Evolutionary conservation across 768 basidiomycete genomes (phyloP).

Genomic region (Naematelia aurantialba): DNA sequence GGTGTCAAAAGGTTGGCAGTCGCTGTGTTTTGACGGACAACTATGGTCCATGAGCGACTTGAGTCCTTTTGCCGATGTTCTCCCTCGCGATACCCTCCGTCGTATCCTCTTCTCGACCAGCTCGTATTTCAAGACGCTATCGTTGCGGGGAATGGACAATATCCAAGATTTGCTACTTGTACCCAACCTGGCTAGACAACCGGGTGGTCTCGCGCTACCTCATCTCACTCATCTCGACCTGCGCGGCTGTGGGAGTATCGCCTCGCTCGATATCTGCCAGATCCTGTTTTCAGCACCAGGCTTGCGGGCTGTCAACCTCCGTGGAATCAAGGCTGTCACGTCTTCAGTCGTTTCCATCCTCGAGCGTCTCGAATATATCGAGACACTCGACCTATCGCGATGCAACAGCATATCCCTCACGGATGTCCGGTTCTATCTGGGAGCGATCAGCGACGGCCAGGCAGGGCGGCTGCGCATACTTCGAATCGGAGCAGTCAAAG

Average conservation of each 20-base stretch:
- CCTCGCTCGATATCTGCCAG: conserved; percentile 64
- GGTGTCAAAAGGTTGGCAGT: conserved; percentile 36
- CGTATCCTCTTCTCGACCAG: conserved; percentile 16
- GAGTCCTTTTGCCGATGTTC: conserved; percentile 10
- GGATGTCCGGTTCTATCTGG: conserved; percentile 35
- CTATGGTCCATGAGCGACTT: conserved; percentile 31
- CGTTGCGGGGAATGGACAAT: conserved; percentile 25
- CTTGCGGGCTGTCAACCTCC: conserved; percentile 61
- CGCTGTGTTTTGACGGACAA: conserved; percentile 40
- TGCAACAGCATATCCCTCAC: conserved; percentile 63
- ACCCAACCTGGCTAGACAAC: background rate
- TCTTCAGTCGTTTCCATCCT: conserved; percentile 72
- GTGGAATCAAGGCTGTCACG: conserved; percentile 66
- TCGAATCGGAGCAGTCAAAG: conserved; percentile 64
- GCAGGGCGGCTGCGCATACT: conserved; percentile 58
- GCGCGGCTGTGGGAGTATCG: conserved; percentile 66
- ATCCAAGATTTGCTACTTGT: conserved; percentile 2
- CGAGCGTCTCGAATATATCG: conserved; percentile 59
- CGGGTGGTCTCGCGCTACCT: conserved; percentile 39
- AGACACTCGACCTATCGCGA: conserved; percentile 65
- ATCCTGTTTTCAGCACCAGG: conserved; percentile 65
- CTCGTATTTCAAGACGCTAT: conserved; percentile 22
- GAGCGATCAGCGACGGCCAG: conserved; percentile 54
- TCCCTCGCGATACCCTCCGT: conserved; percentile 21
- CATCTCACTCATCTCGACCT: conserved; percentile 69